These are phyloP conservation scores for Myriosclerotinia duriaeana DNA, from an alignment of 2,329 filamentous ascomycete species.

Conservation along the genomic window DNA sequence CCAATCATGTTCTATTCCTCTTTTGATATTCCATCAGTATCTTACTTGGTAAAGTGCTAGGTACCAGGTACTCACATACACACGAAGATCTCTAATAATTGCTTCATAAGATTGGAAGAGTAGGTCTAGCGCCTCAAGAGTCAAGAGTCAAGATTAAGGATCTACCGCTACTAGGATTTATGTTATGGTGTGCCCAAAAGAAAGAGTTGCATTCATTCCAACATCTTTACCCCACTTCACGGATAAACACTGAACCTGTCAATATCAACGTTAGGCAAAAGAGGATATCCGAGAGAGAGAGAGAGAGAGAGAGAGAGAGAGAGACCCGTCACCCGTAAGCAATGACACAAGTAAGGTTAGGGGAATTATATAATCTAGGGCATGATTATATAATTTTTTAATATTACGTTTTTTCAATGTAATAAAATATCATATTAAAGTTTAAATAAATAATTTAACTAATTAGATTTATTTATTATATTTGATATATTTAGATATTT, in stretches of 20 bases:
- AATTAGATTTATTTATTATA: no score
- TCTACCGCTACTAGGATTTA: background rate
- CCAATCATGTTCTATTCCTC: background rate
- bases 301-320: no score
- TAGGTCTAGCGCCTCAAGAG: background rate
- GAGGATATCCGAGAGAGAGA: background rate
- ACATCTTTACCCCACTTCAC: constrained; percentile 8
- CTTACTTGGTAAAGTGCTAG: background rate
- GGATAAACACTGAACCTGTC: constrained; percentile 10
- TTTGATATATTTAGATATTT: no score
- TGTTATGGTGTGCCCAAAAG: background rate
- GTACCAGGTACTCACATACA: background rate
- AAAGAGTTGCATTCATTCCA: background rate
- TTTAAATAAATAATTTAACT: no score
- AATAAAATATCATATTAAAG: no score
- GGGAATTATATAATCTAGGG: no score
- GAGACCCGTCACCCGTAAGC: background rate
- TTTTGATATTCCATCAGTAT: background rate
- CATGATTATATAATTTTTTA: no score
- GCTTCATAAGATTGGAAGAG: no score
- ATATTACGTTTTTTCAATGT: no score
- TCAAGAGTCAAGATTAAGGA: background rate
- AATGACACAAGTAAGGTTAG: no score
- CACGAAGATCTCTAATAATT: background rate
- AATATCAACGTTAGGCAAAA: background rate